Percentiles rank a stretch among this genome's conserved stretches.
phyloP scores from a whole-genome alignment of 306 rosid genomes.

The Medicago truncatula region MtrunA17r5.0-ANR NC_053045.1:56755001-56755500 shows the following conservation, averaged over 20 bases:
- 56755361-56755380: neutral
- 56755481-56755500: neutral
- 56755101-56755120: neutral
- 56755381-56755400: conserved; percentile 5
- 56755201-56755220: conserved; percentile 15
- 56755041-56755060: no score
- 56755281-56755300: neutral
- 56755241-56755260: neutral
- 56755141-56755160: neutral
- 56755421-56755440: neutral
- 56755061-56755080: neutral
- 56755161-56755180: neutral
- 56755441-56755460: neutral
- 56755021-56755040: no score
- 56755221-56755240: neutral
- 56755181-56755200: neutral
- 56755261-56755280: neutral
- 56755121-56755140: no score
- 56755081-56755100: neutral
- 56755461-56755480: neutral
- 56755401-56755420: neutral
- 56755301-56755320: conserved; percentile 1
- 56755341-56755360: neutral
- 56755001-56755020: no score
- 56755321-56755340: conserved; percentile 9